Percentiles rank a stretch among this genome's conserved stretches.
Evolutionary conservation across 1,284 basidiomycete species (phyloP).

Genomic region (Trametes versicolor): DNA sequence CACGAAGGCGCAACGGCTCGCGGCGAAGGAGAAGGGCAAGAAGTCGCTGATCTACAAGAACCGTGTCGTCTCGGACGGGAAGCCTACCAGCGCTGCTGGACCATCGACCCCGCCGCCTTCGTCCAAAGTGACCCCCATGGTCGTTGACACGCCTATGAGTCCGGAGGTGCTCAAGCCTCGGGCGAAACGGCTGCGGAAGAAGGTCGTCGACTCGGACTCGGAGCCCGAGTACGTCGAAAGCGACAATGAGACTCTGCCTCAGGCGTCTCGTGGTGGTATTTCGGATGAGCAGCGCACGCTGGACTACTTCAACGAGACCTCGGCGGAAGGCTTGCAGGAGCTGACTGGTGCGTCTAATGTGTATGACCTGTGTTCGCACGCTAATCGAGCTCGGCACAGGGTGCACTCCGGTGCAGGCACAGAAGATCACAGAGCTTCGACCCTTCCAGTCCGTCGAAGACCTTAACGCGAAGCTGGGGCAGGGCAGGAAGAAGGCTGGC

Average conservation of each 20-base stretch:
- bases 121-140: conserved; percentile 32
- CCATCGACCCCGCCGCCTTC: conserved; percentile 30
- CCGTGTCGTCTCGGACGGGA: conserved; percentile 55
- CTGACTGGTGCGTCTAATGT: conserved; percentile 76
- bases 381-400: conserved; percentile 58
- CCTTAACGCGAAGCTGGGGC: conserved; percentile 80
- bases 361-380: conserved; percentile 10
- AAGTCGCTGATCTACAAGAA: conserved; percentile 82
- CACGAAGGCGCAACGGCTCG: conserved; percentile 66
- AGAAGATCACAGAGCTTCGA: conserved; percentile 81
- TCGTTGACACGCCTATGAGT: conserved; percentile 43
- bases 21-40: conserved; percentile 75
- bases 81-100: conserved; percentile 29
- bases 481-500: conserved; percentile 84
- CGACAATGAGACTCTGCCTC: conserved; percentile 44
- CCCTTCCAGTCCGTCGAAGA: conserved; percentile 87
- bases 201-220: conserved; percentile 74
- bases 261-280: conserved; percentile 34
- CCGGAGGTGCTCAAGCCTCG: conserved; percentile 52
- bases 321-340: conserved; percentile 83
- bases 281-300: conserved; percentile 64
- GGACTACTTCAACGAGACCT: conserved; percentile 88
- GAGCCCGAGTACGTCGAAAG: conserved; percentile 56
- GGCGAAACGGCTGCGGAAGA: conserved; percentile 62
- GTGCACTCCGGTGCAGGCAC: conserved; percentile 86